Conservation (phyloP, 176 grass and related monocot genomes). For the Oryza coarctata region DNA sequence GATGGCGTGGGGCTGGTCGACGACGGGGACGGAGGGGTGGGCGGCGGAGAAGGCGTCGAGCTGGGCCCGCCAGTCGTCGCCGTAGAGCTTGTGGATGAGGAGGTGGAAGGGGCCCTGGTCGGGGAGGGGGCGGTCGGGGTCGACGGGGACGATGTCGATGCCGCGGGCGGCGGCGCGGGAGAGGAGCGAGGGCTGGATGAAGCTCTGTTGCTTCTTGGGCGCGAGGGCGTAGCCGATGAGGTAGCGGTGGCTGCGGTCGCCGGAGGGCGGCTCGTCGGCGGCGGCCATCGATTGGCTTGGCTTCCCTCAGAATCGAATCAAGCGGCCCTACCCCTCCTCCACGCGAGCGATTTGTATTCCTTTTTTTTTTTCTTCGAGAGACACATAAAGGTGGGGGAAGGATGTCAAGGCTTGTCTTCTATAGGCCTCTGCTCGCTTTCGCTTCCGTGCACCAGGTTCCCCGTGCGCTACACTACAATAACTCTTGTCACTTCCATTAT, state of each 20-base stretch:
- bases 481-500: too few species aligned
- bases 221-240: constrained; percentile 74
- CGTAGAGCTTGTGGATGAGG: constrained; percentile 82
- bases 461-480: background rate
- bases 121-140: constrained; percentile 47
- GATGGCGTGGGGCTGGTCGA: constrained; percentile 75
- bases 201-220: constrained; percentile 84
- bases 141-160: constrained; percentile 72
- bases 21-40: constrained; percentile 55
- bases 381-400: background rate
- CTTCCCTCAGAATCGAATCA: background rate
- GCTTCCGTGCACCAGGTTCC: constrained; percentile 11
- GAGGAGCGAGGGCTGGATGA: constrained; percentile 82
- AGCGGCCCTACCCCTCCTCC: background rate
- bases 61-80: constrained; percentile 67
- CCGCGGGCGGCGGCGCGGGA: constrained; percentile 39
- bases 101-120: constrained; percentile 90
- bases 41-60: constrained; percentile 58
- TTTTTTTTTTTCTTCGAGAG: background rate
- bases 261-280: constrained; percentile 39
- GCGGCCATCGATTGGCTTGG: constrained; percentile 28
- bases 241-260: constrained; percentile 27
- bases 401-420: constrained; percentile 38
- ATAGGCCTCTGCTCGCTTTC: constrained; percentile 14
- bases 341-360: background rate